A percentile compares a stretch with the other conserved stretches of the same genome.
Evolutionary conservation across 768 basidiomycete species (phyloP).

Genomic region (Cantharellus anzutake): DNA sequence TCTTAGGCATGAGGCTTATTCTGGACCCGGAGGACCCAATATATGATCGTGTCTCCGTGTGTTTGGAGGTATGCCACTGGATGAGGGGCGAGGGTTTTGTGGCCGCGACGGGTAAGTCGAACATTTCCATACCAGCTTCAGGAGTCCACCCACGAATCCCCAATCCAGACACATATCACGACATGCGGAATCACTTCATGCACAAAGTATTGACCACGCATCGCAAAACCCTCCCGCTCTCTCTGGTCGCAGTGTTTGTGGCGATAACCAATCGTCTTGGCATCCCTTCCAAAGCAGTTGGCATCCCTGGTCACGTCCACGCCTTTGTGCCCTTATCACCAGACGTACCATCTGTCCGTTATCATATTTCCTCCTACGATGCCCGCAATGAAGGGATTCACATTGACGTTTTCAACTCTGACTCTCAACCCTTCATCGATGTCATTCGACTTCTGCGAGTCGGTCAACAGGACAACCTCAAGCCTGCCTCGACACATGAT

Average conservation of each 20-base stretch:
- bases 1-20: constrained; percentile 16
- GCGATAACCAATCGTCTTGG: constrained; percentile 31
- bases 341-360: neutral
- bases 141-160: constrained; percentile 3
- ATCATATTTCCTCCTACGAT: constrained; percentile 15
- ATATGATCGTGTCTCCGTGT: constrained; percentile 20
- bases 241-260: constrained; percentile 38
- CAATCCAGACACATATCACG: constrained; percentile 18
- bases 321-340: constrained; percentile 21
- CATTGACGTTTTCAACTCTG: constrained; percentile 24
- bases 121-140: neutral
- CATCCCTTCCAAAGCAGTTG: constrained; percentile 31
- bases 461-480: neutral
- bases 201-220: constrained; percentile 34
- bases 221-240: constrained; percentile 37
- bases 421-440: constrained; percentile 6
- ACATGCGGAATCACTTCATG: constrained; percentile 37
- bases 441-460: neutral
- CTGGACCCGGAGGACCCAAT: constrained; percentile 17
- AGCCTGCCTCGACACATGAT: neutral
- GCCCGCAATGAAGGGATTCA: constrained; percentile 21
- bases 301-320: constrained; percentile 37
- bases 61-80: constrained; percentile 29
- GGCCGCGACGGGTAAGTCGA: constrained; percentile 22
- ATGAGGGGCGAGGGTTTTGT: constrained; percentile 31